Percentiles rank a stretch among this genome's conserved stretches.
Conservation (phyloP, 2,329 filamentous ascomycete genomes). For the Exophiala calicioides region DNA sequence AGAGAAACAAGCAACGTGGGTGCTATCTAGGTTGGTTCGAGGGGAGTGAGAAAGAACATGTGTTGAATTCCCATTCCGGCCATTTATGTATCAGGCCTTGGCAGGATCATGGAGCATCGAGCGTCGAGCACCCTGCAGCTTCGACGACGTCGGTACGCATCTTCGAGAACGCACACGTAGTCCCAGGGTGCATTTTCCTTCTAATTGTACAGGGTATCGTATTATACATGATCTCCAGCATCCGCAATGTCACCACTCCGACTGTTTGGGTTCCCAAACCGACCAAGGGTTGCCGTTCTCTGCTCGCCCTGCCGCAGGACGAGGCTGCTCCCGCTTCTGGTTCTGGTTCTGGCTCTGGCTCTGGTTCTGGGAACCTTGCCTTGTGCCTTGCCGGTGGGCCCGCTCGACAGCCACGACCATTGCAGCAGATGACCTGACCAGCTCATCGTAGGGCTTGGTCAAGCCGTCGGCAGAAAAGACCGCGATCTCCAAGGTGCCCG, state of each 20-base stretch:
- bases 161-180: too few relatives aligned
- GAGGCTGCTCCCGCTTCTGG: too few relatives aligned
- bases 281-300: conserved; percentile 1
- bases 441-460: conserved; percentile 10
- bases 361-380: too few relatives aligned
- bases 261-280: neutral
- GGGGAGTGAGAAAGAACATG: neutral
- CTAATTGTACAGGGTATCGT: conserved; percentile 7
- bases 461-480: conserved; percentile 13
- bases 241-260: neutral
- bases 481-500: conserved; percentile 41
- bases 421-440: conserved; percentile 7
- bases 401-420: conserved; percentile 17
- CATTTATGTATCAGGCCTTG: too few relatives aligned
- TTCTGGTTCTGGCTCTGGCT: too few relatives aligned
- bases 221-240: neutral
- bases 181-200: too few relatives aligned
- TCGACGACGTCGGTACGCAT: too few relatives aligned
- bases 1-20: neutral
- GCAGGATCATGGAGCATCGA: neutral
- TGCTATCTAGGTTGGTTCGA: neutral
- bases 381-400: too few relatives aligned
- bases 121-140: too few relatives aligned
- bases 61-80: neutral
- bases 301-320: too few relatives aligned